A percentile compares a stretch with the other conserved stretches of the same genome.
These are phyloP conservation scores for Aspergillus felis DNA, from an alignment of 2,329 filamentous ascomycete genomes.

Conservation along the genomic window DNA sequence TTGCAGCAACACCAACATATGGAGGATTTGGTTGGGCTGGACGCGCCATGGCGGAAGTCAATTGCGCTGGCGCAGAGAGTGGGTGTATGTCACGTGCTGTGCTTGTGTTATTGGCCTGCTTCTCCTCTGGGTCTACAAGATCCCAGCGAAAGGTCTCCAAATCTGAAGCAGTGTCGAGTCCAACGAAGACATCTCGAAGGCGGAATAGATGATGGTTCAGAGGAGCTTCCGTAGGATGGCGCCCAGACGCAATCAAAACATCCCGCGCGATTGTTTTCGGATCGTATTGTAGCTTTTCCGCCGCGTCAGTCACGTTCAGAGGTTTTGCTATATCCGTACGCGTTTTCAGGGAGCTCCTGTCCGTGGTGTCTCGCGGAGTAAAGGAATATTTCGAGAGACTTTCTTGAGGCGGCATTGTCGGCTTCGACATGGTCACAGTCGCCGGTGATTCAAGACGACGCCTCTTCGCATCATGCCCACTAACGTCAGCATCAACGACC, in stretches of 20 bases:
- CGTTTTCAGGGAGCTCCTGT: slow-evolving; percentile 22
- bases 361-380: slow-evolving; percentile 6
- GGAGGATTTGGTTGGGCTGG: not conserved
- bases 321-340: slow-evolving; percentile 41
- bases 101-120: not conserved
- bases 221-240: slow-evolving; percentile 55
- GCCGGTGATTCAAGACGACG: slow-evolving; percentile 8
- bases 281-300: slow-evolving; percentile 53
- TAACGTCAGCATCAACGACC: not conserved
- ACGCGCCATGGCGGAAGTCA: not conserved
- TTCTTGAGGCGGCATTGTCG: slow-evolving; percentile 1
- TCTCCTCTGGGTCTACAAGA: slow-evolving; percentile 45
- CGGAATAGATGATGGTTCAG: slow-evolving; percentile 58
- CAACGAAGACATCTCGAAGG: slow-evolving; percentile 40
- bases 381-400: slow-evolving; percentile 9
- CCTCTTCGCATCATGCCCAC: slow-evolving; percentile 9
- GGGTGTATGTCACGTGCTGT: slow-evolving; percentile 10
- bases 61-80: not conserved
- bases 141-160: slow-evolving; percentile 60
- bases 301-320: slow-evolving; percentile 36
- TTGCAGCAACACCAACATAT: not conserved
- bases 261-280: slow-evolving; percentile 60
- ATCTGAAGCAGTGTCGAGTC: slow-evolving; percentile 47
- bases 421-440: not conserved
- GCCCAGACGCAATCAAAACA: slow-evolving; percentile 58